Base-by-base conservation (phyloP, 257 asterid genomes). In the Solanum bulbocastanum region DNA sequence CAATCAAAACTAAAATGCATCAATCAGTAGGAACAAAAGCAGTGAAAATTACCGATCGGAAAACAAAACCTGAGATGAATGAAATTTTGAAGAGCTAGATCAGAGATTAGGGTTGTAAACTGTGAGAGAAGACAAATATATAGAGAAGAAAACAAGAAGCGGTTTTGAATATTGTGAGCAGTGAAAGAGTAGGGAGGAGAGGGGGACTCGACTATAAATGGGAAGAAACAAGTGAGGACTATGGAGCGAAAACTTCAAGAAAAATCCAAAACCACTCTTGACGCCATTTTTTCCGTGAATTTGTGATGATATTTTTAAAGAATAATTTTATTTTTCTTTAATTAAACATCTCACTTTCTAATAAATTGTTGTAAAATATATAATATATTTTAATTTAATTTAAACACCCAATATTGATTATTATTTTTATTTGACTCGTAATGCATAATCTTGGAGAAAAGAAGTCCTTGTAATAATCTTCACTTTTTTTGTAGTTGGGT, bases 1-100 rank as follows among this genome's bases (percentile, higher is more conserved):
- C 7, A 35, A 13, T 74, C 16, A 11, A 36, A 74, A 72, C 44
- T 8, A 72, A 74, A 37, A 74, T 74, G 56, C 56, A 74, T 74
- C 44, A 71, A n/a, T 73, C 15, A 33, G 25, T 76, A 8, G 8
- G 37, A 44, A 65, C 44, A 88, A 72, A 74, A 20, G 49, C 40
- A 74, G 18, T 23, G 49, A 44, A 79, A 18, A 14, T 25, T 87
- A 91, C 92, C 92, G 88, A 90, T 87, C 89, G 88, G 90, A 40
- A 49, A 86, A 74, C 35, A 75, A 86, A 56, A 65, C 65, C 86
- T 7, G 65, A 71, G 84, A 91, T 76, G 87, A 25, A 20, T 37
- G 89, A 42, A 91, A 90, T 84, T 74, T 86, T 66, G 87, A 71
- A 32, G 46, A 30, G 23, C 18, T 65, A n/a, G 86, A 40, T 35